A percentile compares a stretch with the other conserved stretches of the same genome.
Conservation (phyloP, 768 basidiomycete genomes). For the Chalciporus piperatus region DNA sequence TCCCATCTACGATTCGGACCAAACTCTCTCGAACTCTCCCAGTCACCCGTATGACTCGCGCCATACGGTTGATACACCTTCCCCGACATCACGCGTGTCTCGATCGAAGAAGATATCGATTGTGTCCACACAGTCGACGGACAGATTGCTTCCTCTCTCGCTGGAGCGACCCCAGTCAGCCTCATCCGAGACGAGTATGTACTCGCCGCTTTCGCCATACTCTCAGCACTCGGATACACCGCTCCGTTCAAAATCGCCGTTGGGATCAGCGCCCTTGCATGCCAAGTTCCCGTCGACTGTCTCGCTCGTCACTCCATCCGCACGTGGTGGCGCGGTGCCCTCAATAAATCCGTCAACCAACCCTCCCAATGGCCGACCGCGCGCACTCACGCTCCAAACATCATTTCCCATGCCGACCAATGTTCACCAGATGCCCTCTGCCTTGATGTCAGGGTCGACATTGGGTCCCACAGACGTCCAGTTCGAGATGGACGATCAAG, state of each 20-base stretch:
- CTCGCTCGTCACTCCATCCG: slow-evolving; percentile 1
- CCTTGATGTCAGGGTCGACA: neutral
- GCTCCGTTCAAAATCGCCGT: neutral
- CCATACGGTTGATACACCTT: neutral
- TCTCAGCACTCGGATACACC: slow-evolving; percentile 10
- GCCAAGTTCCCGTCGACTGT: slow-evolving; percentile 7
- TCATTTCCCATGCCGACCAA: neutral
- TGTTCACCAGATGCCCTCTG: neutral
- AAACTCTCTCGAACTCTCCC: neutral
- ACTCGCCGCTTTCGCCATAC: slow-evolving; percentile 2
- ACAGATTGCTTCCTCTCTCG: slow-evolving; percentile 18
- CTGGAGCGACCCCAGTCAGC: slow-evolving; percentile 14
- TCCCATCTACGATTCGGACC: neutral
- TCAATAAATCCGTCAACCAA: neutral
- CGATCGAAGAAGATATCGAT: neutral
- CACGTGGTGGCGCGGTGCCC: neutral
- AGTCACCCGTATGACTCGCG: neutral
- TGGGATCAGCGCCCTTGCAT: neutral
- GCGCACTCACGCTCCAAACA: neutral
- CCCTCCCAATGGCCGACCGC: slow-evolving; percentile 7
- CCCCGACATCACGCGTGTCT: neutral
- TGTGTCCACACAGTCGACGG: slow-evolving; percentile 17
- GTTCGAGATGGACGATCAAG: slow-evolving; percentile 53
- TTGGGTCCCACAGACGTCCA: neutral
- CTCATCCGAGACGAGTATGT: slow-evolving; percentile 12